Conservation (phyloP, 2,329 filamentous ascomycete genomes). For the Diaporthe sp. region DNA sequence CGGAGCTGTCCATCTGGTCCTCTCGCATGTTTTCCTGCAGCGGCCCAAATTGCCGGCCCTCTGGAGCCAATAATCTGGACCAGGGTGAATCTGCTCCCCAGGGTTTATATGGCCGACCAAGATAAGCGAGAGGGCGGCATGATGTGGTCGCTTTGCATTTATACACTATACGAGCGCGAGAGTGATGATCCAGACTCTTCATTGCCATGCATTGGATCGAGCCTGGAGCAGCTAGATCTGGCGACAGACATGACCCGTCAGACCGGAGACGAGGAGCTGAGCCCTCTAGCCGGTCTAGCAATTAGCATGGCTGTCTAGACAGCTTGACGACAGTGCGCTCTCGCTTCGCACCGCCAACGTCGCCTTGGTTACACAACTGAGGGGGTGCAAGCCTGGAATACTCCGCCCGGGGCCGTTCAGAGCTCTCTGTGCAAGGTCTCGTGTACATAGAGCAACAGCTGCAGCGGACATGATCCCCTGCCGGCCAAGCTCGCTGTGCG, state of each 20-base stretch:
- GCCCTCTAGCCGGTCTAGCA: background rate
- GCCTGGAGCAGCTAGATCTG: conserved; percentile 1
- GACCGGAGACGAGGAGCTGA: conserved; percentile 37
- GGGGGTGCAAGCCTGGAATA: conserved; percentile 36
- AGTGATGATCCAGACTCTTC: conserved; percentile 10
- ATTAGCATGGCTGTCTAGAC: background rate
- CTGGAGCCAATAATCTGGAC: conserved; percentile 30
- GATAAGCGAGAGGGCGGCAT: conserved; percentile 41
- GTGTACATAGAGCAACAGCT: conserved; percentile 28
- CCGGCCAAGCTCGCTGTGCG: conserved; percentile 22
- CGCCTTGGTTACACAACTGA: conserved; percentile 38
- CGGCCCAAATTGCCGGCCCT: conserved; percentile 18
- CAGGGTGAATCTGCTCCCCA: conserved; percentile 19
- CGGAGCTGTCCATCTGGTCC: conserved; percentile 32
- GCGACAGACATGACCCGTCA: conserved; percentile 24
- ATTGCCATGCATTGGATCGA: conserved; percentile 11
- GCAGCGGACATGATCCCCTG: conserved; percentile 33
- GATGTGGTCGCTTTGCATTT: conserved; percentile 26
- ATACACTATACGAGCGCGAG: conserved; percentile 13
- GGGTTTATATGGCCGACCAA: conserved; percentile 33
- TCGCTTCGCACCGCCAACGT: conserved; percentile 20
- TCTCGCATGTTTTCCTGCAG: conserved; percentile 31
- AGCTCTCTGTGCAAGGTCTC: conserved; percentile 21
- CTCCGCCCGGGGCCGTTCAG: conserved; percentile 24
- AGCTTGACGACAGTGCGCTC: conserved; percentile 14